These are phyloP conservation scores for Leccinum aurantiacum DNA, from an alignment of 768 basidiomycete genomes.

Conservation along the genomic window DNA sequence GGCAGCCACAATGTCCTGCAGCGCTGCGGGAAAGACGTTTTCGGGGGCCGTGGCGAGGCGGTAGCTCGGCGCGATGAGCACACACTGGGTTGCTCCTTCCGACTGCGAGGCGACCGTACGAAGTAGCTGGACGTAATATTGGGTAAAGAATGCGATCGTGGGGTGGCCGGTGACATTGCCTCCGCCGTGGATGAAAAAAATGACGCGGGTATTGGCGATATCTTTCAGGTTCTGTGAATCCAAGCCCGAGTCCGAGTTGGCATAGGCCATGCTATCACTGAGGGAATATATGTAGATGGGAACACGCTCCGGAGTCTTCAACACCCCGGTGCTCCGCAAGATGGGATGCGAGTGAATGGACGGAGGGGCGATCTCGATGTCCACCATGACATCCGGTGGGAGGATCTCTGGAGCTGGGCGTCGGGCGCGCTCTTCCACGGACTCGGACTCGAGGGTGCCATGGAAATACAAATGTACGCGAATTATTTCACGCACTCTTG, in stretches of 20 bases:
- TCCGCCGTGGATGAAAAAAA: slow-evolving; percentile 29
- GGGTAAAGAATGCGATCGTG: background rate
- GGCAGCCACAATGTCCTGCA: slow-evolving; percentile 27
- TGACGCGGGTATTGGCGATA: slow-evolving; percentile 8
- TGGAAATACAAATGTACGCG: background rate
- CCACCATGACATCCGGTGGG: slow-evolving; percentile 7
- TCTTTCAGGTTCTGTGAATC: background rate
- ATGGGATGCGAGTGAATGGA: slow-evolving; percentile 4
- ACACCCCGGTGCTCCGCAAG: background rate
- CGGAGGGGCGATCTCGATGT: slow-evolving; percentile 20
- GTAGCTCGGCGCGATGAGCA: slow-evolving; percentile 25
- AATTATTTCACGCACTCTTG: background rate
- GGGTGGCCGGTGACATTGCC: slow-evolving; percentile 18
- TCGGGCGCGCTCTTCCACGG: slow-evolving; percentile 16
- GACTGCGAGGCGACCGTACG: slow-evolving; percentile 6
- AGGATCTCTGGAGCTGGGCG: background rate
- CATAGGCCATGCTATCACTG: background rate
- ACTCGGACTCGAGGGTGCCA: background rate
- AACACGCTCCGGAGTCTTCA: slow-evolving; percentile 19
- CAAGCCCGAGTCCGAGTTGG: background rate
- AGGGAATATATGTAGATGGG: slow-evolving; percentile 22
- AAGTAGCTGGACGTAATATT: slow-evolving; percentile 12
- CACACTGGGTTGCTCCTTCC: background rate
- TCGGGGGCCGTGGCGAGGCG: slow-evolving; percentile 25
- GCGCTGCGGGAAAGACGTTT: slow-evolving; percentile 23